Evolutionary conservation across 2,329 filamentous ascomycete genomes (phyloP).

Genomic region (Fusarium torulosum): DNA sequence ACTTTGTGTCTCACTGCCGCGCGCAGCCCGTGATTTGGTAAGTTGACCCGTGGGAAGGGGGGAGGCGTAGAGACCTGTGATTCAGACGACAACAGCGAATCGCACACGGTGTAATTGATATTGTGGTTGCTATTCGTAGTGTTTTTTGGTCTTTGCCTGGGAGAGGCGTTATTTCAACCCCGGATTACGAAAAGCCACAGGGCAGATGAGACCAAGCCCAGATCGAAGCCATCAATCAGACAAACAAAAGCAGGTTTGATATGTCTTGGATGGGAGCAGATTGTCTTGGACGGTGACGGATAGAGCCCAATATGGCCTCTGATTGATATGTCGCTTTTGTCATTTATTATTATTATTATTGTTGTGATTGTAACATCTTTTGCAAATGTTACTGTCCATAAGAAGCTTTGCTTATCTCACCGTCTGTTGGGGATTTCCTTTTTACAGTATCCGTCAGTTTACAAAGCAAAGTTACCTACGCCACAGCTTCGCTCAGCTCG

Average conservation of each 20-base stretch:
- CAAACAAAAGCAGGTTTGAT: conserved; percentile 25
- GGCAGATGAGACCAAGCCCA: conserved; percentile 16
- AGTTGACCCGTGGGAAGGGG: conserved; percentile 21
- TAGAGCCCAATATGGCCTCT: conserved; percentile 19
- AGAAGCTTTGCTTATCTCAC: conserved; percentile 39
- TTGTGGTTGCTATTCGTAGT: conserved; percentile 25
- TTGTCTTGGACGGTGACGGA: conserved; percentile 32
- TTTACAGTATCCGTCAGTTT: conserved; percentile 4
- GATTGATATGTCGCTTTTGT: conserved; percentile 23
- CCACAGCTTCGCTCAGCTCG: conserved; percentile 11
- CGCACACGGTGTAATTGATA: conserved; percentile 22
- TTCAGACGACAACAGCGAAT: conserved; percentile 31
- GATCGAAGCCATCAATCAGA: conserved; percentile 15
- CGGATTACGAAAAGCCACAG: conserved; percentile 39
- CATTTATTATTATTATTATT: background rate
- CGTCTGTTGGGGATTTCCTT: conserved; percentile 10
- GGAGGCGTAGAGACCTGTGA: conserved; percentile 25
- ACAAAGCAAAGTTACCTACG: conserved; percentile 25
- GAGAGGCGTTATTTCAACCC: conserved; percentile 32
- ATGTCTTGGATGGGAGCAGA: conserved; percentile 37
- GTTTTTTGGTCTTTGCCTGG: conserved; percentile 1
- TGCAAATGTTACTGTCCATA: conserved; percentile 22
- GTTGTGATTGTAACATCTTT: background rate
- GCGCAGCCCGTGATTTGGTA: conserved; percentile 35
- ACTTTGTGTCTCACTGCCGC: conserved; percentile 29